Base-by-base conservation (phyloP, 306 rosid species). In the Quercus dentata region DNA sequence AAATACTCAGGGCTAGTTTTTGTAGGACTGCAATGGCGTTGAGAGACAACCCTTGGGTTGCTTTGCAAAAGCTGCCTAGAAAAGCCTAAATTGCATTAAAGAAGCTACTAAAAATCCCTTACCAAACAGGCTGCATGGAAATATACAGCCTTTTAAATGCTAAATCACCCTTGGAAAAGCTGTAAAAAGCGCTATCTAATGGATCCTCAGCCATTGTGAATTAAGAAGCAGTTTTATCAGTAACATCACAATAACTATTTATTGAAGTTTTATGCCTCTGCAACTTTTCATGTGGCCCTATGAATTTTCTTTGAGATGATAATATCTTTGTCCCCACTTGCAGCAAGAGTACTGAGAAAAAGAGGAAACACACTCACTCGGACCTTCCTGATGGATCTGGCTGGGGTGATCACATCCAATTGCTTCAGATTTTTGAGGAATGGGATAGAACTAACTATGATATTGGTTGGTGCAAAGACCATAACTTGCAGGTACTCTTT, bases 321-420 rank as follows among this genome's bases (percentile, higher is more conserved):
- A 35, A 57, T 79, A 71, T 54, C 64, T 76, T 72, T 75, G 28
- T 70, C 81, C 79, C 74, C 73, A 30, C 52, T 71, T 78, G 83
- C 85, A 92, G 99, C 83, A 89, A 89, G 78, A 86, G 73, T 82
- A 62, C 80, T 30, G 98, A 92, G 71, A 95, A 89, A 85, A 95
- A 91, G 88, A 91, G 98, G 91, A 95, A 95, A 76, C 90, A 82
- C 23, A 67, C 81, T 38, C 64, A 76, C 59, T 31, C 83, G 81
- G 88, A 85, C 78, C 94, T 92, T 88, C 98, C 97, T 80, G 98
- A 91, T 90, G 98, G 98, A 71, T 90, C 86, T 81, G 99, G 99
- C 76, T 90, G 87, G 89, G 99, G 98, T 78, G 99, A 95, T 80
- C 97, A 95, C 78, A 91, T 95, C 80, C 98, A 92, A 54, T 90